phyloP scores from a whole-genome alignment of 2,329 filamentous ascomycete genomes.

The Trichocomaceae sp. region DNA sequence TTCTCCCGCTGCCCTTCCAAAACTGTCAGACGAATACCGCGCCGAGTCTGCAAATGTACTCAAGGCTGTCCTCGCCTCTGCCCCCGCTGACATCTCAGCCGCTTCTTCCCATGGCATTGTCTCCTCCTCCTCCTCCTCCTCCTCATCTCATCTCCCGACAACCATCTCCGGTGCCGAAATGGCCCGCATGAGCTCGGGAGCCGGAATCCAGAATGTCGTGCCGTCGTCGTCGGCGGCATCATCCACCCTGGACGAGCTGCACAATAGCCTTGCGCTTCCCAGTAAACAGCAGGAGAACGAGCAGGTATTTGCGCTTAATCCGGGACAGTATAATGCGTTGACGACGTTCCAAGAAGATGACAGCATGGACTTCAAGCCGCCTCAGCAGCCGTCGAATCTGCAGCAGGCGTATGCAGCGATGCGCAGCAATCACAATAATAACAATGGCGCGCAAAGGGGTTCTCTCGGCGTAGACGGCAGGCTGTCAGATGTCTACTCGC shows the following conservation, averaged over 20 bases:
- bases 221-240: conserved; percentile 11
- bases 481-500: conserved; percentile 83
- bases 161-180: conserved; percentile 35
- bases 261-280: conserved; percentile 63
- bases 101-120: conserved; percentile 32
- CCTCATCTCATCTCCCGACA: conserved; percentile 21
- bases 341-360: conserved; percentile 57
- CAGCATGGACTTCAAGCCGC: conserved; percentile 27
- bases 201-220: neutral
- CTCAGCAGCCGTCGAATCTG: conserved; percentile 34
- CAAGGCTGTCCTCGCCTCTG: conserved; percentile 40
- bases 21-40: conserved; percentile 42
- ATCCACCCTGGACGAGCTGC: conserved; percentile 55
- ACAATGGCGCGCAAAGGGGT: conserved; percentile 42
- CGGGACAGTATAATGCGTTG: conserved; percentile 82
- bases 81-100: conserved; percentile 38
- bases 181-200: conserved; percentile 31
- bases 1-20: conserved; percentile 47
- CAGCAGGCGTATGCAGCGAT: conserved; percentile 69
- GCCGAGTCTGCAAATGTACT: conserved; percentile 43
- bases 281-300: conserved; percentile 81
- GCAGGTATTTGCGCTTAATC: conserved; percentile 78
- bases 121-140: too few species aligned
- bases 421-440: conserved; percentile 55
- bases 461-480: conserved; percentile 23